Evolutionary conservation across 345 rosid species (phyloP).

Genomic region (Limnanthes douglasii): DNA sequence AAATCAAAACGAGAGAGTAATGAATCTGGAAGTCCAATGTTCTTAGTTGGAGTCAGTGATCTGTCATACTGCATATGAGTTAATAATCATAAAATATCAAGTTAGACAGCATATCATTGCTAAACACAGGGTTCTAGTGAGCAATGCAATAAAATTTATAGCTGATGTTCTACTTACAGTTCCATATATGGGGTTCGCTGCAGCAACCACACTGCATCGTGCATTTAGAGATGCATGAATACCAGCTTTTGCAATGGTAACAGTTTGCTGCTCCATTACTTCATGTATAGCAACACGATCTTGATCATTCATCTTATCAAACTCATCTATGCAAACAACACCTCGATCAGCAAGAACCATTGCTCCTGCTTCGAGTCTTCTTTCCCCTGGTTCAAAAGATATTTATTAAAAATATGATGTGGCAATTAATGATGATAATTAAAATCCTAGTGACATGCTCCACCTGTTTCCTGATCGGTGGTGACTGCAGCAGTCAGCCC

Average conservation of each 20-base stretch:
- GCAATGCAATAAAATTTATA: constrained; percentile 2
- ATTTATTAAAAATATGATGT: constrained; percentile 2
- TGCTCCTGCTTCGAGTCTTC: constrained; percentile 99
- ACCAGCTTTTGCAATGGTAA: constrained; percentile 98
- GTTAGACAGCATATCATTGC: constrained; percentile 3
- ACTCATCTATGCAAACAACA: constrained; percentile 94
- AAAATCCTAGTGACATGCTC: neutral
- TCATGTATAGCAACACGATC: constrained; percentile 99
- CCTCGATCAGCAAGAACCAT: constrained; percentile 99
- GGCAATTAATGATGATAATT: neutral
- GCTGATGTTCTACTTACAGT: constrained; percentile 41
- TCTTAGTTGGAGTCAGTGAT: constrained; percentile 93
- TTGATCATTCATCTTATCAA: constrained; percentile 98
- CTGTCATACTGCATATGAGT: constrained; percentile 73
- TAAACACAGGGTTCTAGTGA: neutral
- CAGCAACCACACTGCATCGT: constrained; percentile 97
- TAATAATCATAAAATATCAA: neutral
- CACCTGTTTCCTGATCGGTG: constrained; percentile 98
- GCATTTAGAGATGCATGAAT: constrained; percentile 97
- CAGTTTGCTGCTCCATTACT: constrained; percentile 99
- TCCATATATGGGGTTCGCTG: constrained; percentile 99
- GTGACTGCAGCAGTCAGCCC: constrained; percentile 99
- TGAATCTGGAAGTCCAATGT: constrained; percentile 99
- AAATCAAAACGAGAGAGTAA: constrained; percentile 97
- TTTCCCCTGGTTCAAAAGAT: constrained; percentile 52